Base-by-base conservation (phyloP, 2,329 filamentous ascomycete genomes). In the Sarocladium oryzae region DNA sequence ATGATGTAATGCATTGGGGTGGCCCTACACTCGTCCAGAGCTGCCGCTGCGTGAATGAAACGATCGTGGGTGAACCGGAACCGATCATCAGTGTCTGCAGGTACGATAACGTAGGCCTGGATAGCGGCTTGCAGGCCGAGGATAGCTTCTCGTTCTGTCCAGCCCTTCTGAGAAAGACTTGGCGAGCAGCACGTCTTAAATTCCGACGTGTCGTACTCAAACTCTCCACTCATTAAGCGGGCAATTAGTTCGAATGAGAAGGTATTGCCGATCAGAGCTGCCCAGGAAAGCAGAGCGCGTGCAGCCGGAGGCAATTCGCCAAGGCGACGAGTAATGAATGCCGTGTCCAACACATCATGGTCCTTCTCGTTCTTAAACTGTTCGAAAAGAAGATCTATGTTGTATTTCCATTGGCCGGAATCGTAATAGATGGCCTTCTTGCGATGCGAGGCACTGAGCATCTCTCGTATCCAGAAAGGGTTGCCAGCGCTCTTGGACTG, bases 351-450 rank as follows among this genome's bases (percentile, higher is more conserved):
- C 9, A 88, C 85, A 54, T 90, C 84, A 51, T 89, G 88, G 60
- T 90, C 86, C 53, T 85, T 82, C 46, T 89, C 84, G 38, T 85
- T 83, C 58, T 86, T 81, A 60, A 96, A 95, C 56, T 95, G 84
- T 43, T 86, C 83, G 61, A 96, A 96, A 1, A 96, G 81, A 56
- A 80, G 82, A 66, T 96, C 90, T 10, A 96, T 71, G 61, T 95
- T 86, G 63, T 85, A 96, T 40, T 86, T 78, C 92, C 92, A 97
- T 41, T 79, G 77, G 43, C 84, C 84, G 76, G 93, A 96, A 55
- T 90, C 89, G 66, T 95, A 96, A 80, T 85, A 95, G 48, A 96
- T 86, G 64, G 88, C 95, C 57, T 85, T 85, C 62, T 89, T 93
- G 36, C 88, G 82, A 64, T 95, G 85, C 63, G 89, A 95, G 2